Percentiles rank a stretch among this genome's conserved stretches.
Evolutionary conservation across 2,329 filamentous ascomycete genomes (phyloP).

Genomic region (Magnaporthiopsis rhizophila): DNA sequence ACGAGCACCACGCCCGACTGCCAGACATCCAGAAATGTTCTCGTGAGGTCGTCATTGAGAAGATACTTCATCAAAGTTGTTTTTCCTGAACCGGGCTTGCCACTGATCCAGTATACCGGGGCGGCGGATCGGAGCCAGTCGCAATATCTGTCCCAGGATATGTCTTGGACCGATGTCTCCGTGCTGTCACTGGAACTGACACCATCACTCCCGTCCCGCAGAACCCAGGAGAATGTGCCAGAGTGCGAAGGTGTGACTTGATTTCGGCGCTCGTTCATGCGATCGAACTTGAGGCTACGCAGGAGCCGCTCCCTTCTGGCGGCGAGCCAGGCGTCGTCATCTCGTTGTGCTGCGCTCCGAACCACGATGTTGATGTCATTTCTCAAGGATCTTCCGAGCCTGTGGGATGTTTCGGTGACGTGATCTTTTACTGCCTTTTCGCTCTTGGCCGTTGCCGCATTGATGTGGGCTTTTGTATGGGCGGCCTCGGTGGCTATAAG

Average conservation of each 20-base stretch:
- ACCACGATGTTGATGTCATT: not conserved
- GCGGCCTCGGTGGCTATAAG: not conserved
- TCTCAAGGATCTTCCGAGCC: not conserved
- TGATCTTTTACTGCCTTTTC: not conserved
- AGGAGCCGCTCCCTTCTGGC: constrained; percentile 9
- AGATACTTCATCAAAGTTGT: constrained; percentile 24
- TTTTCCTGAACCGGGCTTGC: constrained; percentile 25
- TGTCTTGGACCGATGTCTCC: too few species aligned
- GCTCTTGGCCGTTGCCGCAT: not conserved
- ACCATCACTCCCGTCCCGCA: not conserved
- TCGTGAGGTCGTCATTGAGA: constrained; percentile 7
- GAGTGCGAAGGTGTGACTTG: constrained; percentile 8
- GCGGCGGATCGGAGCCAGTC: not conserved
- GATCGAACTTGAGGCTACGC: constrained; percentile 10
- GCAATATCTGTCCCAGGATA: not conserved
- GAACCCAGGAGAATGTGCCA: constrained; percentile 3
- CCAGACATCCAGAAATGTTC: constrained; percentile 15
- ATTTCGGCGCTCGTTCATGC: constrained; percentile 13
- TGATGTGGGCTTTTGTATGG: not conserved
- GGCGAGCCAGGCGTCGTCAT: not conserved
- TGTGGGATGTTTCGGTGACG: not conserved
- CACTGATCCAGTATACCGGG: constrained; percentile 21
- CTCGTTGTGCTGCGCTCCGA: not conserved
- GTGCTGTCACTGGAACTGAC: too few species aligned
- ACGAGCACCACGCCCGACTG: constrained; percentile 8